These are phyloP conservation scores for Glycyrrhiza uralensis DNA, from an alignment of 306 rosid genomes.

Conservation along the genomic window DNA sequence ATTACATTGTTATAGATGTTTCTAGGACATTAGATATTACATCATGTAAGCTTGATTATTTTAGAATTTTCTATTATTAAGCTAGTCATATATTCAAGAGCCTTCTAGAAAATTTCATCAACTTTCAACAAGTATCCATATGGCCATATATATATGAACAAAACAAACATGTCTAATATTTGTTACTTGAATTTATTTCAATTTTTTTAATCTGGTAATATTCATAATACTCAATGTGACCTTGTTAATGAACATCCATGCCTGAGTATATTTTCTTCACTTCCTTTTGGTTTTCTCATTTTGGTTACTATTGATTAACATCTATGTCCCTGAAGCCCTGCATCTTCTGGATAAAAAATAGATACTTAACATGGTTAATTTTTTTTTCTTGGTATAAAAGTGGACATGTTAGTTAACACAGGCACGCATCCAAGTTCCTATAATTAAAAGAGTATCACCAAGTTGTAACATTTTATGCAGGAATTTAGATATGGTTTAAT, in stretches of 20 bases:
- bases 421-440: background rate
- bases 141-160: background rate
- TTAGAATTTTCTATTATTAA: no score
- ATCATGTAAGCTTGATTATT: no score
- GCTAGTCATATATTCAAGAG: no score
- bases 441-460: conserved; percentile 34
- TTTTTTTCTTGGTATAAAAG: background rate
- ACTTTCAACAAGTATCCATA: no score
- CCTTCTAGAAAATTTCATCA: no score
- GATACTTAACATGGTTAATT: background rate
- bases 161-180: conserved; percentile 1
- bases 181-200: background rate
- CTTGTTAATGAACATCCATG: background rate
- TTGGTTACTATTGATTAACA: background rate
- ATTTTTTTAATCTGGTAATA: background rate
- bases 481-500: conserved; percentile 53
- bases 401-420: background rate
- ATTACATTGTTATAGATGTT: no score
- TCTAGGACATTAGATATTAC: no score
- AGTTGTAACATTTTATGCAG: conserved; percentile 49
- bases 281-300: background rate
- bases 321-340: background rate
- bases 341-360: background rate
- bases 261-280: background rate
- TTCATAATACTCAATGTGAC: background rate